These are phyloP conservation scores for Spraguea lophii DNA, from an alignment of 371 early-diverging fungal genomes.

Conservation along the genomic window DNA sequence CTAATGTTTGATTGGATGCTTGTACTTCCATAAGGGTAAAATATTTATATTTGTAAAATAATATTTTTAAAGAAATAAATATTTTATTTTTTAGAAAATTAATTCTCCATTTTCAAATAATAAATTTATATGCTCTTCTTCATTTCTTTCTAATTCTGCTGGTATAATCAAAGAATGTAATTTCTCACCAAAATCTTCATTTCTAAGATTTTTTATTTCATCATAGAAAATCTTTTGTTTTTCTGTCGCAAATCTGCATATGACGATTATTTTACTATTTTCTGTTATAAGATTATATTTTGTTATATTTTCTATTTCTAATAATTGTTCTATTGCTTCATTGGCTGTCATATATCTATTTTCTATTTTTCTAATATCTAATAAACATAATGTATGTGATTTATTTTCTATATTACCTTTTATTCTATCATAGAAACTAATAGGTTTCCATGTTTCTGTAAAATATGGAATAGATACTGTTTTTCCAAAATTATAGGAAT, in stretches of 20 bases:
- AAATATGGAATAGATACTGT: constrained; percentile 95
- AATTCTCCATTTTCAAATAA: too few species aligned
- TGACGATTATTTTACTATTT: constrained; percentile 65
- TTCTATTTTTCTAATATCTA: constrained; percentile 93
- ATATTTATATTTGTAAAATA: too few species aligned
- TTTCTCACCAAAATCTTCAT: constrained; percentile 62
- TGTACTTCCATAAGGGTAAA: too few species aligned
- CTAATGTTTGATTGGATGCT: too few species aligned
- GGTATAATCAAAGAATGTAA: constrained; percentile 86
- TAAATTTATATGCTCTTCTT: constrained; percentile 53
- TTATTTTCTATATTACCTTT: constrained; percentile 59
- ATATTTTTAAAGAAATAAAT: too few species aligned
- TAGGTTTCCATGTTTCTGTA: constrained; percentile 76
- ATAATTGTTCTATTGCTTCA: constrained; percentile 67
- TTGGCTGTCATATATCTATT: constrained; percentile 90
- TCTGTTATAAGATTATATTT: constrained; percentile 44
- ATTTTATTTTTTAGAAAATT: too few species aligned
- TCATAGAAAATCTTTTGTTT: constrained; percentile 64
- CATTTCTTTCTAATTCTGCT: constrained; percentile 64
- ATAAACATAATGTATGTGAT: constrained; percentile 80
- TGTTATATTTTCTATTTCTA: constrained; percentile 60
- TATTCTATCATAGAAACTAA: constrained; percentile 78
- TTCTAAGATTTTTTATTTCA: constrained; percentile 57
- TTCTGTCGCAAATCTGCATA: constrained; percentile 67
- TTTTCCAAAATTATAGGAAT: constrained; percentile 89